These are phyloP conservation scores for Yarrowia keelungensis DNA, from an alignment of 805 yeast species.

Conservation along the genomic window DNA sequence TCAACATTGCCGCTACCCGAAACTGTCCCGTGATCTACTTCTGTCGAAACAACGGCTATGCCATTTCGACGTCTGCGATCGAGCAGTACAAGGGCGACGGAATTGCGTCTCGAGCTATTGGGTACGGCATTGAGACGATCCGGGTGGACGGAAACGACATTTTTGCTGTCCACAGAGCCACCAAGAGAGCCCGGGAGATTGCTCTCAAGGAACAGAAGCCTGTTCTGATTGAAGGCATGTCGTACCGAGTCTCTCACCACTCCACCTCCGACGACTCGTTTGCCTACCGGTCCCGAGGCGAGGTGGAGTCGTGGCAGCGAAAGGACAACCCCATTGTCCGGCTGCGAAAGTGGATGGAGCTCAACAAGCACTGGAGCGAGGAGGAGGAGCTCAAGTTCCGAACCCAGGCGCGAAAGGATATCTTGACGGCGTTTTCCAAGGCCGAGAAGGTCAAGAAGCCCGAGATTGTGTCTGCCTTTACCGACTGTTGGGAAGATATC, in stretches of 20 bases:
- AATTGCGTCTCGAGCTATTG: slow-evolving; percentile 49
- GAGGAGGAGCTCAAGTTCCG: slow-evolving; percentile 45
- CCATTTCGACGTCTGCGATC: slow-evolving; percentile 49
- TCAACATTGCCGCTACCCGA: slow-evolving; percentile 51
- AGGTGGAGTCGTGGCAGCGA: slow-evolving; percentile 50
- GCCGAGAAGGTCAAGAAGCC: slow-evolving; percentile 49
- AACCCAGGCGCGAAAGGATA: slow-evolving; percentile 43
- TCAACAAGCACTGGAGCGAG: slow-evolving; percentile 47
- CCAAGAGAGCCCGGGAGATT: slow-evolving; percentile 45
- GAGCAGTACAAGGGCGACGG: slow-evolving; percentile 52
- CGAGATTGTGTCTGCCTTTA: slow-evolving; percentile 45
- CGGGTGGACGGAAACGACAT: slow-evolving; percentile 51
- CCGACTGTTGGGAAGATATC: slow-evolving; percentile 44
- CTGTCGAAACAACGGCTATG: slow-evolving; percentile 51
- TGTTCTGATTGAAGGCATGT: slow-evolving; percentile 50
- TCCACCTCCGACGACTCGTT: slow-evolving; percentile 51
- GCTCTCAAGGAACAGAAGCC: slow-evolving; percentile 46
- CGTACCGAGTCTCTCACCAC: slow-evolving; percentile 51
- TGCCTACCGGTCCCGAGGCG: slow-evolving; percentile 49
- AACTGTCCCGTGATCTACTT: slow-evolving; percentile 49
- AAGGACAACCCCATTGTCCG: slow-evolving; percentile 49
- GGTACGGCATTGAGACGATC: slow-evolving; percentile 50
- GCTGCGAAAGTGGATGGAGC: slow-evolving; percentile 49
- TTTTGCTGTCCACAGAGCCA: slow-evolving; percentile 47
- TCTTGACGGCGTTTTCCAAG: slow-evolving; percentile 45